Conservation (phyloP, 2,329 filamentous ascomycete genomes). For the Fusarium beomiforme region DNA sequence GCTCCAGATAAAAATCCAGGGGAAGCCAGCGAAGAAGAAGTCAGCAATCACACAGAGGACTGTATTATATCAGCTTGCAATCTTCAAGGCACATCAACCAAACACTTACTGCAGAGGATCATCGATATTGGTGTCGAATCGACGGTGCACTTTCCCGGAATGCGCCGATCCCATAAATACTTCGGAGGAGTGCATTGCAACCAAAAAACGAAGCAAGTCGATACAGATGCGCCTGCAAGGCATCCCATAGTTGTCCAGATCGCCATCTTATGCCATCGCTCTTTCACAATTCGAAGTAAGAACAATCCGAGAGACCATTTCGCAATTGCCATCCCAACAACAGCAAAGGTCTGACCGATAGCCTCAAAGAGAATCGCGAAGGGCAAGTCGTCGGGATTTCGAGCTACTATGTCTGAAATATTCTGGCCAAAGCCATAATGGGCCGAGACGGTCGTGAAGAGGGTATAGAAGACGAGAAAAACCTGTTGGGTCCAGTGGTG, state of each 20-base stretch:
- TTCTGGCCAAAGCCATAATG: slow-evolving; percentile 49
- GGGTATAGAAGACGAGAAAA: slow-evolving; percentile 47
- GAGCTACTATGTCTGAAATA: slow-evolving; percentile 35
- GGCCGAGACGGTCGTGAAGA: slow-evolving; percentile 45
- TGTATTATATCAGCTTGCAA: background rate
- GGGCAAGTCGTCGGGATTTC: slow-evolving; percentile 32
- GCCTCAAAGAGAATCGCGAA: slow-evolving; percentile 44
- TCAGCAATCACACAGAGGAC: slow-evolving; percentile 47
- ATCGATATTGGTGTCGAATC: slow-evolving; percentile 31
- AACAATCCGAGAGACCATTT: slow-evolving; percentile 54
- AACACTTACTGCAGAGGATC: slow-evolving; percentile 30
- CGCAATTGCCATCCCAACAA: slow-evolving; percentile 52
- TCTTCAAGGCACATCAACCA: fast-evolving
- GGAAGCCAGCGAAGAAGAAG: slow-evolving; percentile 53
- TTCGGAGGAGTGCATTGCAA: slow-evolving; percentile 29
- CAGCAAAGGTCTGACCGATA: slow-evolving; percentile 50
- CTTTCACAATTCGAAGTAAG: slow-evolving; percentile 49
- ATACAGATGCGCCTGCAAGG: slow-evolving; percentile 29
- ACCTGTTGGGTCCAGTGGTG: background rate
- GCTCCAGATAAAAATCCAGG: slow-evolving; percentile 57
- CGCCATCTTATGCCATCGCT: slow-evolving; percentile 46
- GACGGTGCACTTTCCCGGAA: slow-evolving; percentile 27
- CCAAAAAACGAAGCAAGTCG: slow-evolving; percentile 25
- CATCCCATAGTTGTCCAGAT: slow-evolving; percentile 47
- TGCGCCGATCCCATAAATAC: slow-evolving; percentile 28